phyloP scores from a whole-genome alignment of 1,284 basidiomycete species.

The Pseudozyma tsukubaensis region DNA sequence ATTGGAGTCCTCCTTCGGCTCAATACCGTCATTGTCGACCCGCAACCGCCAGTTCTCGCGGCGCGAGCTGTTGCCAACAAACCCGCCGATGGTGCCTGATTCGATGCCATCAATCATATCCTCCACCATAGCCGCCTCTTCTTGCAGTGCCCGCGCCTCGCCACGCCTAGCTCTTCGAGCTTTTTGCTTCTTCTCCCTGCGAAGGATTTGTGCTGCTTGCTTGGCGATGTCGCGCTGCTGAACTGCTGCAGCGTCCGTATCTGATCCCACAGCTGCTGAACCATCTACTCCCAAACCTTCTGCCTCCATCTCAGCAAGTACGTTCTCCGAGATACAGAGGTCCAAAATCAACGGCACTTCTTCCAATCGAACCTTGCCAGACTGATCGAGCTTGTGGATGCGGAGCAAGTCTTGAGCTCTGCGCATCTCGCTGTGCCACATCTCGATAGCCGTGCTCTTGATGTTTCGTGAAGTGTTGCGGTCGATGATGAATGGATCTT shows the following conservation, averaged over 20 bases:
- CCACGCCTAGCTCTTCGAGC: slow-evolving; percentile 12
- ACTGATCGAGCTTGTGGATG: not conserved
- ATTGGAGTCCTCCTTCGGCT: not conserved
- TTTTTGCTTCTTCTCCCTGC: slow-evolving; percentile 22
- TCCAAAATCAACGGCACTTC: slow-evolving; percentile 32
- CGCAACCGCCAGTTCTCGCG: slow-evolving; percentile 16
- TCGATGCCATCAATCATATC: slow-evolving; percentile 34
- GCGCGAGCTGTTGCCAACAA: not conserved
- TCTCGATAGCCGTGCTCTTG: slow-evolving; percentile 18
- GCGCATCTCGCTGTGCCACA: slow-evolving; percentile 30
- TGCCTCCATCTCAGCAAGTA: slow-evolving; percentile 6
- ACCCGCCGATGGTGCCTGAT: not conserved
- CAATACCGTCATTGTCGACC: slow-evolving; percentile 1
- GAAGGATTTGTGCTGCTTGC: slow-evolving; percentile 19
- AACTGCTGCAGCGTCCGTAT: slow-evolving; percentile 22
- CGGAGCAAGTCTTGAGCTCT: slow-evolving; percentile 19
- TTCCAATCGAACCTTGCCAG: not conserved
- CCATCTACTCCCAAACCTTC: not conserved
- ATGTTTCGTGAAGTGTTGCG: slow-evolving; percentile 68
- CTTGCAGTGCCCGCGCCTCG: slow-evolving; percentile 25
- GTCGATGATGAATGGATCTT: slow-evolving; percentile 69
- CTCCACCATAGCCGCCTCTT: slow-evolving; percentile 33
- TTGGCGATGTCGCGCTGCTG: slow-evolving; percentile 15
- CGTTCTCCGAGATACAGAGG: slow-evolving; percentile 18
- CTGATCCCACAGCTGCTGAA: not conserved